Evolutionary conservation across 768 basidiomycete species (phyloP).

Genomic region (Hericium alpestre): DNA sequence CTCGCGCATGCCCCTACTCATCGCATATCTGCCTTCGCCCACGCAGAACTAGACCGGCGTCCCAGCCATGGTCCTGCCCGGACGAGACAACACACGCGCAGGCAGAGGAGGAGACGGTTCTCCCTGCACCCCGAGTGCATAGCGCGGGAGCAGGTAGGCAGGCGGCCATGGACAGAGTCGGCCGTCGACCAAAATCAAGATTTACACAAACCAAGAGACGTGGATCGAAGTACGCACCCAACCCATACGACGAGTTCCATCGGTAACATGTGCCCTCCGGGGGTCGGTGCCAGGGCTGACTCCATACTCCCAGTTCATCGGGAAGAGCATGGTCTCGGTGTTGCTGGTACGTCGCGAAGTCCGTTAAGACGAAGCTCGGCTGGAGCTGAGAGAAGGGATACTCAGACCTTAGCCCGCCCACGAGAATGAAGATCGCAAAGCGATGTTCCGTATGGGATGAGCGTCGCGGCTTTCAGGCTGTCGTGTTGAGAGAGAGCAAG

Average conservation of each 20-base stretch:
- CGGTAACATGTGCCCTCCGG: not conserved
- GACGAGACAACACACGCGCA: not conserved
- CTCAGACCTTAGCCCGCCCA: not conserved
- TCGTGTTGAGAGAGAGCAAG: not conserved
- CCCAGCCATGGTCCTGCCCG: no score
- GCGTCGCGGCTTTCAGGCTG: not conserved
- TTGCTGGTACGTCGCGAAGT: not conserved
- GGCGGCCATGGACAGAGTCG: not conserved
- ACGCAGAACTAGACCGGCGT: not conserved
- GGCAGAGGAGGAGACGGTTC: not conserved
- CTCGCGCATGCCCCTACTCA: not conserved
- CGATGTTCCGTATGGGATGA: not conserved
- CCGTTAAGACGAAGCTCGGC: not conserved
- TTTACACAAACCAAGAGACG: not conserved
- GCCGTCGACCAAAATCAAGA: not conserved
- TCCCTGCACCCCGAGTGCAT: not conserved
- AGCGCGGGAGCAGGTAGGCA: no score
- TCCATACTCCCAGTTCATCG: not conserved
- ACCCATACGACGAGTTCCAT: not conserved
- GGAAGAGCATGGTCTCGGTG: not conserved
- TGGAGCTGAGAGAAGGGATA: not conserved
- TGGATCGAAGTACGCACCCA: not conserved
- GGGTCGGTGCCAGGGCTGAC: not conserved
- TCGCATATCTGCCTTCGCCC: not conserved
- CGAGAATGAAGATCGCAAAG: not conserved